Percentiles rank a stretch among this genome's conserved stretches.
phyloP scores from a whole-genome alignment of 768 basidiomycete species.

The Termitomyces titanicus region DNA sequence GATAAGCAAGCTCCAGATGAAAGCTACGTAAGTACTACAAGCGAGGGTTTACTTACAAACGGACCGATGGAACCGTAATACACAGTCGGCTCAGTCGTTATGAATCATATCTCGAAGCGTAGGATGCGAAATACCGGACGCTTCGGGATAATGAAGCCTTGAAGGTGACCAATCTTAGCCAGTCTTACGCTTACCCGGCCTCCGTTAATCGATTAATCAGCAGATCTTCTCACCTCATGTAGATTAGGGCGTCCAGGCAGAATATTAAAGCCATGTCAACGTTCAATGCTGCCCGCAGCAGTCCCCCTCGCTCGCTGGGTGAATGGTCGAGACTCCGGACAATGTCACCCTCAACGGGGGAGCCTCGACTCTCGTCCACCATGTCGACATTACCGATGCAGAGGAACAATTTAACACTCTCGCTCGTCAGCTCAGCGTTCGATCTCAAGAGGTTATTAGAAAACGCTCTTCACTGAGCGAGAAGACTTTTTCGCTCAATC shows the following conservation, averaged over 20 bases:
- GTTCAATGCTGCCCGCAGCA: no score
- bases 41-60: not conserved
- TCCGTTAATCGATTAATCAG: slow-evolving; percentile 15
- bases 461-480: slow-evolving; percentile 20
- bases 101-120: not conserved
- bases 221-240: slow-evolving; percentile 6
- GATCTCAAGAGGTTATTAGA: slow-evolving; percentile 19
- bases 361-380: slow-evolving; percentile 16
- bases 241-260: not conserved
- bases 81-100: not conserved
- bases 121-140: slow-evolving; percentile 1
- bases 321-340: slow-evolving; percentile 29
- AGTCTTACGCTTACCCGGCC: slow-evolving; percentile 2
- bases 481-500: slow-evolving; percentile 33
- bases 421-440: slow-evolving; percentile 36
- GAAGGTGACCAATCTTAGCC: slow-evolving; percentile 1
- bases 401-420: slow-evolving; percentile 56
- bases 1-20: no score
- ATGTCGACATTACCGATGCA: slow-evolving; percentile 49
- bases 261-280: slow-evolving; percentile 7
- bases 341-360: slow-evolving; percentile 27
- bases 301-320: slow-evolving; percentile 1
- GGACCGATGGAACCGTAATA: not conserved
- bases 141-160: slow-evolving; percentile 9
- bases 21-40: no score